A percentile compares a stretch with the other conserved stretches of the same genome.
Conservation (phyloP, 1,284 basidiomycete species). For the Ustilago esculenta region DNA sequence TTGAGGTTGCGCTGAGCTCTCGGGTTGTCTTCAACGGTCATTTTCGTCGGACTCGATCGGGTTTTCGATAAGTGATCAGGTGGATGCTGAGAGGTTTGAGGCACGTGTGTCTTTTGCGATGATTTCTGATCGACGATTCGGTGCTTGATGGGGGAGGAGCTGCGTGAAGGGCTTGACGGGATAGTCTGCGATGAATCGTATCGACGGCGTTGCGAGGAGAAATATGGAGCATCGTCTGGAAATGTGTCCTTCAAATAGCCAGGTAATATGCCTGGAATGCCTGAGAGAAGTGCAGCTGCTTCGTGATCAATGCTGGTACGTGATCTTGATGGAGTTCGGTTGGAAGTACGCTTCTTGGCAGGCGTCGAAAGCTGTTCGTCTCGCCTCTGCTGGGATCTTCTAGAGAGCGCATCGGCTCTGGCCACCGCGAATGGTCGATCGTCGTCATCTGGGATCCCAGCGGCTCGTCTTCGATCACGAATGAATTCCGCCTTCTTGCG, state of each 20-base stretch:
- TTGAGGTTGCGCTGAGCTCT: conserved; percentile 9
- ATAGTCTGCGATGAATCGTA: not conserved
- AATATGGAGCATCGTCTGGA: not conserved
- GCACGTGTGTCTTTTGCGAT: conserved; percentile 6
- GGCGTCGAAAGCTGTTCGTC: conserved; percentile 22
- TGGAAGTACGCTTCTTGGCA: conserved; percentile 9
- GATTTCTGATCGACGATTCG: conserved; percentile 3
- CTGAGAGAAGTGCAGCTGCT: conserved; percentile 26
- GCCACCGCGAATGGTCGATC: conserved; percentile 47
- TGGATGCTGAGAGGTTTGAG: no score
- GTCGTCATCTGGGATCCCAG: conserved; percentile 55
- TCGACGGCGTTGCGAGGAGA: not conserved
- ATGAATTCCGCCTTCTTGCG: conserved; percentile 43
- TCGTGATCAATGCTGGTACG: conserved; percentile 24
- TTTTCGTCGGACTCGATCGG: not conserved
- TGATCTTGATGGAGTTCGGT: conserved; percentile 1
- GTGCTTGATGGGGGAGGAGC: conserved; percentile 16
- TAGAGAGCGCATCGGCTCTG: conserved; percentile 35
- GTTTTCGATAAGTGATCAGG: not conserved
- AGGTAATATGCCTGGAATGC: conserved; percentile 37
- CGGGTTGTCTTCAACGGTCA: not conserved
- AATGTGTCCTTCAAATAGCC: conserved; percentile 35
- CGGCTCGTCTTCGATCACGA: conserved; percentile 45
- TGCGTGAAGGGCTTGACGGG: conserved; percentile 1
- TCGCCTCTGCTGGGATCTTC: conserved; percentile 19